Conservation (phyloP, 176 grass and related monocot species). For the Oryza officinalis region DNA sequence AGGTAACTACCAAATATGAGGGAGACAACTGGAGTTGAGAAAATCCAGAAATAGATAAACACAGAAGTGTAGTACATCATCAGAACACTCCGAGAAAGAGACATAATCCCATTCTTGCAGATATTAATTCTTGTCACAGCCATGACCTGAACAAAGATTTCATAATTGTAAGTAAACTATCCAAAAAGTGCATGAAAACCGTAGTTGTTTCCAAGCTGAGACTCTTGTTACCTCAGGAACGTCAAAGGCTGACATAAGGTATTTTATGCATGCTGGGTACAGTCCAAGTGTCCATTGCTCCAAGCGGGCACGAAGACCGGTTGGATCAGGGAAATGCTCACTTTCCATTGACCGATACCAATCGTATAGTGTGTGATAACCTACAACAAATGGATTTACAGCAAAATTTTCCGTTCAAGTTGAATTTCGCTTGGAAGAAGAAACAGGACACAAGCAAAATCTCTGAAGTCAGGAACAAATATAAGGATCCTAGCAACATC, state of each 20-base stretch:
- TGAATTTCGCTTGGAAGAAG: neutral
- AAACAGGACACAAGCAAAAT: neutral
- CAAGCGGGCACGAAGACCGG: conserved; percentile 73
- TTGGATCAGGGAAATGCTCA: conserved; percentile 96
- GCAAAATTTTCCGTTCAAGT: neutral
- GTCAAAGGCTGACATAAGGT: conserved; percentile 96
- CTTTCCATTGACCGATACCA: conserved; percentile 97
- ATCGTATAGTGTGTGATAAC: conserved; percentile 60
- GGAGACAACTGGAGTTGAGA: conserved; percentile 92
- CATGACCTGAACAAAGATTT: conserved; percentile 55
- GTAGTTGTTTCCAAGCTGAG: conserved; percentile 4
- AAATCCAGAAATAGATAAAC: conserved; percentile 94
- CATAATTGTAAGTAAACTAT: conserved; percentile 19
- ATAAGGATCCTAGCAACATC: neutral
- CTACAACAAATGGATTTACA: conserved; percentile 12
- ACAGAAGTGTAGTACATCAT: conserved; percentile 89
- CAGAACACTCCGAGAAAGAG: conserved; percentile 60
- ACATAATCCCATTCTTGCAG: conserved; percentile 67
- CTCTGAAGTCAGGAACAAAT: conserved; percentile 5
- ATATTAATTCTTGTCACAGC: conserved; percentile 77
- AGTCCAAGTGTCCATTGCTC: conserved; percentile 96
- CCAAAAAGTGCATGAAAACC: neutral
- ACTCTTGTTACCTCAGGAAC: conserved; percentile 55
- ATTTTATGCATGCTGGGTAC: conserved; percentile 97
- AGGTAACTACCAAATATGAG: conserved; percentile 96